Evolutionary conservation across 768 basidiomycete species (phyloP), one percentile per base, ranked within the genome.

Genomic region (Kwoniella pini): DNA sequence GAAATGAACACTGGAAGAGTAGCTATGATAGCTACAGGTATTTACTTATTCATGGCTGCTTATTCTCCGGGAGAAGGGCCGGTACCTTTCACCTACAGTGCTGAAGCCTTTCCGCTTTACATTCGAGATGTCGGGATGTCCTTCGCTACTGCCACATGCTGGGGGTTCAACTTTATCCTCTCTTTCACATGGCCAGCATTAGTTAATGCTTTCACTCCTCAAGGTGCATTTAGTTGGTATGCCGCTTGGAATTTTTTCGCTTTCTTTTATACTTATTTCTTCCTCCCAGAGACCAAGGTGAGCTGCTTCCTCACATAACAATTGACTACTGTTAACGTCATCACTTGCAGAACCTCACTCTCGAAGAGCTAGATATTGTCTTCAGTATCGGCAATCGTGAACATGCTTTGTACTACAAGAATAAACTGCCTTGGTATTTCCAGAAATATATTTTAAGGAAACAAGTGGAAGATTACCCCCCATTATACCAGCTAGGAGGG

Each of bases 61-160:
- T 77, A 77, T 62, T 63, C 60, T 13, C 55, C 86, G 84, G 70
- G 81, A 85, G 90, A 91, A 80, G 91, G 91, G 0, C 91, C 91
- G 7, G 90, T 93, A 7, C 91, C 91, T 0, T 93, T 87, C 33
- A 51, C 58, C 28, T 60, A 60, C 22, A 24, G 19, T 5, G 58
- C 58, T 7, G 58, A 94, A 77, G 91, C 88, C 12, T 95, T 90
- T 84, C 92, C 91, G 5, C 82, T 94, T 38, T 87, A 87, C 28
- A 84, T 88, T 60, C 82, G 90, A 69, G 88, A 89, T 67, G 82
- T 87, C 80, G 89, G 88, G 42, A 89, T 90, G 88, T 83, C 83
- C 44, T 85, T 84, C 66, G 86, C 88, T 4, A 86, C 86, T 0
- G 83, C 86, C 6, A 81, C 83, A n/a, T 55, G 52, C 15, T 59